A percentile compares a stretch with the other conserved stretches of the same genome.
Conservation (phyloP, 176 grass and related monocot species). For the Echinochloa phyllopogon region DNA sequence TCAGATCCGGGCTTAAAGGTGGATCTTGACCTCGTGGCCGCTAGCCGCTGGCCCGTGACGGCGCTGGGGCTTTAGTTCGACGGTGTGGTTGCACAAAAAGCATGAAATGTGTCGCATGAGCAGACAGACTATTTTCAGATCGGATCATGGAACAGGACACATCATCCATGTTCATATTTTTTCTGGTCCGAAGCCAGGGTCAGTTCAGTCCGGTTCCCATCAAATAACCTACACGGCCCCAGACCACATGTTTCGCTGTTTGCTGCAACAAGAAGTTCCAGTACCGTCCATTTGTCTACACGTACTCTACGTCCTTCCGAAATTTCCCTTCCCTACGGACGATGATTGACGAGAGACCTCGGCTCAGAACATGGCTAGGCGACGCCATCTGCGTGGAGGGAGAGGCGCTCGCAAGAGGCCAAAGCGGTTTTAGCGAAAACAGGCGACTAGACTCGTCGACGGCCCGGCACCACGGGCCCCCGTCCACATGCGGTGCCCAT, state of each 20-base stretch:
- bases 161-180: not conserved
- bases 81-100: not conserved
- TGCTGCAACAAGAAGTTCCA: not conserved
- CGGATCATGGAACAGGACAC: not conserved
- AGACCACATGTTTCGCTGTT: not conserved
- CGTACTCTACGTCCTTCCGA: no score
- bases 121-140: not conserved
- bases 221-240: not conserved
- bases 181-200: not conserved
- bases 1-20: constrained; percentile 2
- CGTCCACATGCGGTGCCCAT: constrained; percentile 31
- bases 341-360: no score
- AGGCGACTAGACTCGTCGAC: constrained; percentile 22
- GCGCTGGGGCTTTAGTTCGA: not conserved
- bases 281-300: not conserved
- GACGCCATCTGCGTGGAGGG: not conserved
- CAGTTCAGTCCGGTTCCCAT: not conserved
- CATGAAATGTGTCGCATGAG: not conserved
- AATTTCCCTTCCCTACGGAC: no score
- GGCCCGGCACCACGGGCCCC: constrained; percentile 17
- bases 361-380: not conserved
- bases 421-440: not conserved
- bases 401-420: constrained; percentile 1
- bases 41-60: not conserved
- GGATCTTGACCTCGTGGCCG: not conserved